These are phyloP conservation scores for Styphnolobium japonicum DNA, from an alignment of 306 rosid genomes.

Conservation along the genomic window DNA sequence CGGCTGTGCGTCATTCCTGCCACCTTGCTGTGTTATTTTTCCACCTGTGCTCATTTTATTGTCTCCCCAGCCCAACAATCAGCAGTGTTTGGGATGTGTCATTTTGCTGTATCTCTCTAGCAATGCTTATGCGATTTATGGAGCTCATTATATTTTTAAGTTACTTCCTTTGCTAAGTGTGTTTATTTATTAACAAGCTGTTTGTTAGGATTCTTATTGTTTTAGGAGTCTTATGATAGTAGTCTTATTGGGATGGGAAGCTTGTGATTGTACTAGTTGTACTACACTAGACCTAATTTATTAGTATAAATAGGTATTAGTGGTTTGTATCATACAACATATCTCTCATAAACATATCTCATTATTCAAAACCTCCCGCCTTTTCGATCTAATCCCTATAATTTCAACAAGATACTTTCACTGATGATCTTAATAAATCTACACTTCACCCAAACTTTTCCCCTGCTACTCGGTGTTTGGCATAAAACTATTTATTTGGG, in stretches of 20 bases:
- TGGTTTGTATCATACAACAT: no score
- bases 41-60: no score
- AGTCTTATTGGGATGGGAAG: background rate
- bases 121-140: background rate
- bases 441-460: background rate
- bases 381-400: no score
- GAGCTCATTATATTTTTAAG: background rate
- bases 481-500: background rate
- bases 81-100: no score
- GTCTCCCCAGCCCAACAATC: no score
- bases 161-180: background rate
- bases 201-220: no score
- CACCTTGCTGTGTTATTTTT: no score
- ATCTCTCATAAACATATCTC: no score
- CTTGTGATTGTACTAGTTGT: background rate
- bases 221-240: no score
- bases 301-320: background rate
- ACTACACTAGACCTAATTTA: background rate
- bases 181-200: background rate
- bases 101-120: background rate
- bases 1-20: no score
- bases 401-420: background rate
- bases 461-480: background rate
- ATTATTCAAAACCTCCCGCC: no score
- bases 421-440: background rate